These are phyloP conservation scores for Olyra latifolia DNA, from an alignment of 176 grass and related monocot species.

Conservation along the genomic window DNA sequence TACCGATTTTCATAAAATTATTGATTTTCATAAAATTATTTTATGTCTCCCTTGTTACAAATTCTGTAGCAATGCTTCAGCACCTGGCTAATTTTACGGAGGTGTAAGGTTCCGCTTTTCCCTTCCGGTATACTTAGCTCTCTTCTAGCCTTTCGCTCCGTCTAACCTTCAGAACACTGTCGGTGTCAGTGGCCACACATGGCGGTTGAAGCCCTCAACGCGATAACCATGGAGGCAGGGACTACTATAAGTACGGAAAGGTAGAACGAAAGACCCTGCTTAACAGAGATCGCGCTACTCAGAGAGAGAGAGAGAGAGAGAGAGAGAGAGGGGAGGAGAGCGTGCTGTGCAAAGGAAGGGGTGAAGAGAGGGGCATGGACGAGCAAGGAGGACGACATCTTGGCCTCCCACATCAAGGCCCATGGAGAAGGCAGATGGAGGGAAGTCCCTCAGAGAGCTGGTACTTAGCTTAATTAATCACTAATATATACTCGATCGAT, in stretches of 20 bases:
- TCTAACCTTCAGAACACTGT: neutral
- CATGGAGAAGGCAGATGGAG: constrained; percentile 82
- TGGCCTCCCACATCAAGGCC: constrained; percentile 63
- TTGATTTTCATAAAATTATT: no score
- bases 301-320: neutral
- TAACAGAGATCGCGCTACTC: no score
- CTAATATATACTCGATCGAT: no score
- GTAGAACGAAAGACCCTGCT: neutral
- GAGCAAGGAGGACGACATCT: constrained; percentile 52
- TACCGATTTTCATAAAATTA: no score
- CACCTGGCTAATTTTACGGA: no score
- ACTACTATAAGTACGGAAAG: neutral
- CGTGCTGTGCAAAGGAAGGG: constrained; percentile 73
- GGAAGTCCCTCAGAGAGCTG: constrained; percentile 64
- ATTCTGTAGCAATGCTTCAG: no score
- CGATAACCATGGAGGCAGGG: neutral
- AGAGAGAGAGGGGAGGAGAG: constrained; percentile 61
- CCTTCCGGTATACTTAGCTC: no score
- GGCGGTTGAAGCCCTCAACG: neutral
- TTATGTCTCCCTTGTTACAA: no score
- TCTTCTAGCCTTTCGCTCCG: neutral
- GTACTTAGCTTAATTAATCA: constrained; percentile 28
- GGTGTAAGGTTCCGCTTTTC: no score
- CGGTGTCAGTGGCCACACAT: neutral
- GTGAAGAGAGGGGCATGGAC: constrained; percentile 79